Conservation (phyloP, 2,329 filamentous ascomycete genomes). For the Furcasterigmium furcatum region DNA sequence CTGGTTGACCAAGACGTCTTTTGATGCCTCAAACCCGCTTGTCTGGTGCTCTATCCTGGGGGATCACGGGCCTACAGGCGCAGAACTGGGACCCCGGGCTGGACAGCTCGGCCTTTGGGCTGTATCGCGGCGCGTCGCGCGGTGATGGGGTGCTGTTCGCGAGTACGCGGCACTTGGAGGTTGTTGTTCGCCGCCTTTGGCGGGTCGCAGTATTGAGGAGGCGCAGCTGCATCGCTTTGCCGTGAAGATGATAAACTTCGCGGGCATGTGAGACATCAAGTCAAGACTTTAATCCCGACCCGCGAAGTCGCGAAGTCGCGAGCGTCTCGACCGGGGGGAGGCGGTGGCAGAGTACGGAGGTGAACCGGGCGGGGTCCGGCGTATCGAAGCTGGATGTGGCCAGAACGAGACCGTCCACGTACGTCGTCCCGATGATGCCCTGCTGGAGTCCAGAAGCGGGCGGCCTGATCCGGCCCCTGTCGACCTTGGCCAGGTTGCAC, state of each 20-base stretch:
- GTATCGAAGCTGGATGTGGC: conserved; percentile 46
- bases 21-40: conserved; percentile 29
- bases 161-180: conserved; percentile 28
- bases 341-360: conserved; percentile 10
- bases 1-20: conserved; percentile 73
- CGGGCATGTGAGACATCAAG: conserved; percentile 33
- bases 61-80: conserved; percentile 40
- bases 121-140: conserved; percentile 45
- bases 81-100: conserved; percentile 51
- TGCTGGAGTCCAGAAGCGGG: too few species aligned
- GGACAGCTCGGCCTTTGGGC: conserved; percentile 35
- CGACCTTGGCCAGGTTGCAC: too few species aligned
- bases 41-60: conserved; percentile 34
- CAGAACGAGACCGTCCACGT: too few species aligned
- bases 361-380: conserved; percentile 16
- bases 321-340: conserved; percentile 23
- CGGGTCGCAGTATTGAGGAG: conserved; percentile 32
- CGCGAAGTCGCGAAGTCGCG: conserved; percentile 21
- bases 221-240: conserved; percentile 31
- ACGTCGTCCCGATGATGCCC: too few species aligned
- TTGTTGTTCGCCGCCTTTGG: conserved; percentile 35
- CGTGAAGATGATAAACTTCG: conserved; percentile 47
- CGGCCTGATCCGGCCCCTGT: too few species aligned
- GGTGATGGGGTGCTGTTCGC: conserved; percentile 37
- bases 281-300: conserved; percentile 16